phyloP scores from a whole-genome alignment of 1,284 basidiomycete genomes.

The Cutaneotrichosporon mucoides region DNA sequence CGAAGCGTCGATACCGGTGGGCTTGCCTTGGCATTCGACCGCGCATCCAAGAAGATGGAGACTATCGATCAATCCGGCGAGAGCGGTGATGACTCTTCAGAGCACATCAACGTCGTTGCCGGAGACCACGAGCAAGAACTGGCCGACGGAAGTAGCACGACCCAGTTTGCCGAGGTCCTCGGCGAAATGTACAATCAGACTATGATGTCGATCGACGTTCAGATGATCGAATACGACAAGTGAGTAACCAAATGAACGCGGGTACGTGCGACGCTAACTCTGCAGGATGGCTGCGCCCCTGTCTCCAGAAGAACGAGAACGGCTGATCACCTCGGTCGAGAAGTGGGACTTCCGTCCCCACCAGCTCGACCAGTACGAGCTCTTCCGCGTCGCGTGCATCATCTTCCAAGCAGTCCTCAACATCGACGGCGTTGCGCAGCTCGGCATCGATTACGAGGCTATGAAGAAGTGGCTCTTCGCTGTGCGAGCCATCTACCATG shows the following conservation, averaged over 20 bases:
- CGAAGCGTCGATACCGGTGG: conserved; percentile 80
- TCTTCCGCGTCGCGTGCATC: conserved; percentile 72
- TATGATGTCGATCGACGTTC: conserved; percentile 61
- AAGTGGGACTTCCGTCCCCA: conserved; percentile 86
- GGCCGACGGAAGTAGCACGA: conserved; percentile 53
- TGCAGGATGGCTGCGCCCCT: conserved; percentile 41
- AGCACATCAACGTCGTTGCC: conserved; percentile 13
- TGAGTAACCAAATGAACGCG: conserved; percentile 21
- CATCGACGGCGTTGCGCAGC: conserved; percentile 66
- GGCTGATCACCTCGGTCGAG: conserved; percentile 61
- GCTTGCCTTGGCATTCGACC: conserved; percentile 67
- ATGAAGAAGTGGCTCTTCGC: conserved; percentile 72
- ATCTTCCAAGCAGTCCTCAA: conserved; percentile 57
- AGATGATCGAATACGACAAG: conserved; percentile 46
- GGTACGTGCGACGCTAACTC: conserved; percentile 19
- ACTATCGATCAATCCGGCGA: conserved; percentile 5
- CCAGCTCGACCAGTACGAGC: conserved; percentile 68
- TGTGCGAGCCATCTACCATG: conserved; percentile 77
- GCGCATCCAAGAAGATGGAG: conserved; percentile 35
- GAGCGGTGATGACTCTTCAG: not conserved
- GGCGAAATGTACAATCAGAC: conserved; percentile 78
- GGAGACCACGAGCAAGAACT: conserved; percentile 36
- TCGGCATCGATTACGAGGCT: conserved; percentile 58
- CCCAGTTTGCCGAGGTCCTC: conserved; percentile 66
- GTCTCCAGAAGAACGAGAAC: conserved; percentile 44